These are phyloP conservation scores for Bremia lactucae DNA, from an alignment of 352 stramenopile genomes.

Conservation along the genomic window DNA sequence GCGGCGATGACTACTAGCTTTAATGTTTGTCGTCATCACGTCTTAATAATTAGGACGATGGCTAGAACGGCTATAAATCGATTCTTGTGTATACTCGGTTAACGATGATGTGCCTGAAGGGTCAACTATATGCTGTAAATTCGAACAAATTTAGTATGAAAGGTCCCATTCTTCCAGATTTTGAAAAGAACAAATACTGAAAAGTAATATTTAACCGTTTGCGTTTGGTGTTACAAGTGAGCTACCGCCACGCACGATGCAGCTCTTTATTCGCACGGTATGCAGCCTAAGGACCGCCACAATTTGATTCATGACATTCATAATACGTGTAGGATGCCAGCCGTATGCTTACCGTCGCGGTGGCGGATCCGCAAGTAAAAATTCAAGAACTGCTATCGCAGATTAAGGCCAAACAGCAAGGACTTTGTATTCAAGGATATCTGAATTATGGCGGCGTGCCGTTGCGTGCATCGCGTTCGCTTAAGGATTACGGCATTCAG, in stretches of 20 bases:
- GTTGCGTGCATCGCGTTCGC: constrained; percentile 29
- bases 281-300: not conserved
- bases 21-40: too few species aligned
- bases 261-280: constrained; percentile 64
- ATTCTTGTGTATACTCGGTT: too few species aligned
- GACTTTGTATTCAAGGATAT: constrained; percentile 16
- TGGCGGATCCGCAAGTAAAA: constrained; percentile 18
- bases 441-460: constrained; percentile 55
- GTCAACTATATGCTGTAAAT: too few species aligned
- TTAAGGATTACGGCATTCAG: constrained; percentile 60
- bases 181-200: too few species aligned
- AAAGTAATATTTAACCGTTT: too few species aligned
- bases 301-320: not conserved
- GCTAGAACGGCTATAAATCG: too few species aligned
- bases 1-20: constrained; percentile 95
- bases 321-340: constrained; percentile 21
- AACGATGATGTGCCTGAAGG: too few species aligned
- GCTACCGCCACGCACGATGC: too few species aligned
- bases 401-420: constrained; percentile 16
- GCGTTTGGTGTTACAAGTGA: too few species aligned
- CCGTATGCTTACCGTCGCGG: constrained; percentile 27
- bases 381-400: constrained; percentile 29
- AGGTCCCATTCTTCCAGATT: too few species aligned
- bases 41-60: too few species aligned
- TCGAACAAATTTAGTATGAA: too few species aligned